A percentile compares a stretch with the other conserved stretches of the same genome.
Conservation (phyloP, 257 asterid genomes). For the Ilex aquifolium region DNA sequence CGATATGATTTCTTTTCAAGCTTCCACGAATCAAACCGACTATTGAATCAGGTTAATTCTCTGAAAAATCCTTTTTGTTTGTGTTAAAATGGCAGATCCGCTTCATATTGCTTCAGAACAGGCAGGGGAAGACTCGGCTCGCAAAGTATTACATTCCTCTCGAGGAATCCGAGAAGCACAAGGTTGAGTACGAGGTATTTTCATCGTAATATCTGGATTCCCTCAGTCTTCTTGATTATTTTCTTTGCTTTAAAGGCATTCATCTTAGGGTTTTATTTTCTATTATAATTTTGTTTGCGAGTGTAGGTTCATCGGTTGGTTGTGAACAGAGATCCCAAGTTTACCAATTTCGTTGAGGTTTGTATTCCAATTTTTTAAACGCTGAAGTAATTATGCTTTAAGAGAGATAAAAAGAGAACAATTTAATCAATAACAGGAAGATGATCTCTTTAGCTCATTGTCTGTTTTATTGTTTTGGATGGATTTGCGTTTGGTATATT, state of each 20-base stretch:
- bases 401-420: too few species aligned
- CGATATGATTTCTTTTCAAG: too few species aligned
- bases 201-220: neutral
- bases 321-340: slow-evolving; percentile 85
- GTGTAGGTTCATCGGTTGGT: slow-evolving; percentile 85
- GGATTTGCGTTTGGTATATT: too few species aligned
- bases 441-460: too few species aligned
- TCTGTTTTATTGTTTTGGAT: too few species aligned
- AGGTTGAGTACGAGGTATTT: slow-evolving; percentile 92
- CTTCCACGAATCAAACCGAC: too few species aligned
- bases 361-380: neutral
- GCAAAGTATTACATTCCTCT: slow-evolving; percentile 97
- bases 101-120: slow-evolving; percentile 86
- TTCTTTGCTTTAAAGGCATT: neutral
- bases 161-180: slow-evolving; percentile 99
- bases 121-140: slow-evolving; percentile 95
- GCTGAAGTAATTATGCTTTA: too few species aligned
- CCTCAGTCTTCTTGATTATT: neutral
- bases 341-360: slow-evolving; percentile 92
- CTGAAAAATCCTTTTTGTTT: too few species aligned
- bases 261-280: neutral
- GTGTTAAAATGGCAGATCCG: slow-evolving; percentile 59
- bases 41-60: too few species aligned
- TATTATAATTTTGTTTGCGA: neutral
- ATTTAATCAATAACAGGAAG: too few species aligned